A percentile compares a stretch with the other conserved stretches of the same genome.
Conservation (phyloP, 2,329 filamentous ascomycete genomes). For the Cordyceps farinosa region DNA sequence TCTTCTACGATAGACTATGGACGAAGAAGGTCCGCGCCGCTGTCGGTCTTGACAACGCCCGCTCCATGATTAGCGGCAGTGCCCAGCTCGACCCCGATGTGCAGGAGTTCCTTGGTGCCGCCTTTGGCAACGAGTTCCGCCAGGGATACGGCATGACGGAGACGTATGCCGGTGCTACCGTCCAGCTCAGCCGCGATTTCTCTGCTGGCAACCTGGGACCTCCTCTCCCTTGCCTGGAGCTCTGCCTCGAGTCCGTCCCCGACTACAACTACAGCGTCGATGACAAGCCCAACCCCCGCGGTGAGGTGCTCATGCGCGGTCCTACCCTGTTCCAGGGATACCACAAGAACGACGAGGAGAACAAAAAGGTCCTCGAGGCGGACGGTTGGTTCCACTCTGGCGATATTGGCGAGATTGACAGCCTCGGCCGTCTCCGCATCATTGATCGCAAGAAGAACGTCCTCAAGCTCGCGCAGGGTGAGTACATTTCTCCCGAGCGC, state of each 20-base stretch:
- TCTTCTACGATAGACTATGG: conserved; percentile 84
- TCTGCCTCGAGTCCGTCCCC: conserved; percentile 80
- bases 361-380: conserved; percentile 72
- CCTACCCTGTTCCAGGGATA: conserved; percentile 79
- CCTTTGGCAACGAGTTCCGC: conserved; percentile 72
- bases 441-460: conserved; percentile 98
- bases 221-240: conserved; percentile 63
- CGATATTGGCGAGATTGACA: conserved; percentile 84
- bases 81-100: conserved; percentile 89
- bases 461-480: conserved; percentile 93
- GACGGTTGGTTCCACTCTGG: conserved; percentile 98
- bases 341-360: conserved; percentile 87
- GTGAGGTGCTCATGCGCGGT: conserved; percentile 82
- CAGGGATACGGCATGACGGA: conserved; percentile 96
- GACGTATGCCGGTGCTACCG: conserved; percentile 74
- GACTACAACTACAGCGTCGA: conserved; percentile 90
- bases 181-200: conserved; percentile 68
- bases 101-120: conserved; percentile 83
- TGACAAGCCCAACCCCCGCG: conserved; percentile 86
- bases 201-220: conserved; percentile 77
- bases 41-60: conserved; percentile 72
- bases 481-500: conserved; percentile 96
- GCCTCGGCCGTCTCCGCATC: conserved; percentile 82
- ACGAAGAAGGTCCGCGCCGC: conserved; percentile 81
- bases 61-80: conserved; percentile 79